A percentile compares a stretch with the other conserved stretches of the same genome.
Conservation (phyloP, 2,329 filamentous ascomycete genomes). For the Aspergillus fumigatiaffinis region DNA sequence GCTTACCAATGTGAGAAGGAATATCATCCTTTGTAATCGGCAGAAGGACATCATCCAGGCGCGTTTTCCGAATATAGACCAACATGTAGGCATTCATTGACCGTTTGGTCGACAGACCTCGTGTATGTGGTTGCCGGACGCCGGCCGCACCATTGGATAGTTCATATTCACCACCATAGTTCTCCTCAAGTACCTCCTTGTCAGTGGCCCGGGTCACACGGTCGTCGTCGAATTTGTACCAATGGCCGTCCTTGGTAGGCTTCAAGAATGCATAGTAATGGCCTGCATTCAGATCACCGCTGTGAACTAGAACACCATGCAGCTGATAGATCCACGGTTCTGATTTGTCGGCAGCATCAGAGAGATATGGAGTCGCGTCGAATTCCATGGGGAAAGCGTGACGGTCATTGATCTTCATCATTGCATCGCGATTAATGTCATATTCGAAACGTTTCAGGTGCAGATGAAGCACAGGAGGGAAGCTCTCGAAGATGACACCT, state of each 20-base stretch:
- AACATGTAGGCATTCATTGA: slow-evolving; percentile 96
- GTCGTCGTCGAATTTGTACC: slow-evolving; percentile 97
- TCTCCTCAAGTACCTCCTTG: slow-evolving; percentile 90
- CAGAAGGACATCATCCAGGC: slow-evolving; percentile 76
- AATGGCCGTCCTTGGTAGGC: slow-evolving; percentile 85
- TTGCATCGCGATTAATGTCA: slow-evolving; percentile 89
- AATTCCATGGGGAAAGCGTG: slow-evolving; percentile 49
- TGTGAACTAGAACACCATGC: slow-evolving; percentile 93
- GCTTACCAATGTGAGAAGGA: slow-evolving; percentile 72
- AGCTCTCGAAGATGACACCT: slow-evolving; percentile 93
- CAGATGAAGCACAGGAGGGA: slow-evolving; percentile 88
- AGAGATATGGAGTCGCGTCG: slow-evolving; percentile 75
- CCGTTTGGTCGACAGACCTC: slow-evolving; percentile 61
- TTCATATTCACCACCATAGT: slow-evolving; percentile 85
- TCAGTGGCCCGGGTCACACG: slow-evolving; percentile 91
- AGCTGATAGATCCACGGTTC: slow-evolving; percentile 90
- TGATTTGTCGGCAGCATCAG: slow-evolving; percentile 78
- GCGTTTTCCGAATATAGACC: slow-evolving; percentile 89
- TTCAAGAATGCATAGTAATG: slow-evolving; percentile 98
- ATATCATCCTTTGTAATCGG: slow-evolving; percentile 73
- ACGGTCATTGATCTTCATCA: slow-evolving; percentile 81
- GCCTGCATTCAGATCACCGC: slow-evolving; percentile 91
- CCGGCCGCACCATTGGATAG: slow-evolving; percentile 54
- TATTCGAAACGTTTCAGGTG: slow-evolving; percentile 98
- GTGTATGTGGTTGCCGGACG: slow-evolving; percentile 61